Percentiles rank a stretch among this genome's conserved stretches.
These are phyloP conservation scores for Neckera pumila DNA, from an alignment of 225 moss, liverwort and hornwort genomes.

Conservation along the genomic window DNA sequence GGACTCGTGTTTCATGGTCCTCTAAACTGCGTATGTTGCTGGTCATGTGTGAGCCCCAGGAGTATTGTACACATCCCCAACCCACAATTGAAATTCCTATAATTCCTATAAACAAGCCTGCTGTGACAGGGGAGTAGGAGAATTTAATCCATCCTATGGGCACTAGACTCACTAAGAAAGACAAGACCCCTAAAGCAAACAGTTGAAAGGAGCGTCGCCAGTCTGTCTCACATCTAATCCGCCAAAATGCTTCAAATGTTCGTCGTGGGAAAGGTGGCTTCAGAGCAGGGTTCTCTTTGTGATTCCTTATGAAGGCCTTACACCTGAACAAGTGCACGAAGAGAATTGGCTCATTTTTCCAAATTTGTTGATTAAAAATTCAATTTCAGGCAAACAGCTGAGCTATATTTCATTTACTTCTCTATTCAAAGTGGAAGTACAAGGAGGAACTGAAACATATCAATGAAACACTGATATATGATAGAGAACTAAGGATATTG, in stretches of 20 bases:
- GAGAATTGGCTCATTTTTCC: not conserved
- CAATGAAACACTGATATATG: not conserved
- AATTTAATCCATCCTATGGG: slow-evolving; percentile 58
- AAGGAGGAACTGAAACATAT: not conserved
- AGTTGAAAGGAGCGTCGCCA: slow-evolving; percentile 40
- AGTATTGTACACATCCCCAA: slow-evolving; percentile 43
- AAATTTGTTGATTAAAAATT: not conserved
- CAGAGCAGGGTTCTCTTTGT: slow-evolving; percentile 9
- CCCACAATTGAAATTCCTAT: slow-evolving; percentile 21
- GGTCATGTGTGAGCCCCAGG: slow-evolving; percentile 46
- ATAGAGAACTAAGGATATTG: not conserved
- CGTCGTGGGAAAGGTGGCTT: slow-evolving; percentile 32
- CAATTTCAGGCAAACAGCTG: not conserved
- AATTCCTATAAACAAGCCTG: slow-evolving; percentile 33
- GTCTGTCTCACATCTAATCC: slow-evolving; percentile 40
- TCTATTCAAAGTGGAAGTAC: not conserved
- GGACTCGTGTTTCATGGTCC: slow-evolving; percentile 24
- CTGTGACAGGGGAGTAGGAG: slow-evolving; percentile 26
- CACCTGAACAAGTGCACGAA: not conserved
- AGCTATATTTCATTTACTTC: not conserved
- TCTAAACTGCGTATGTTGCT: slow-evolving; percentile 28
- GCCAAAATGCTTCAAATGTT: slow-evolving; percentile 45
- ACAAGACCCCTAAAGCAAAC: slow-evolving; percentile 34
- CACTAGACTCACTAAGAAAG: slow-evolving; percentile 38
- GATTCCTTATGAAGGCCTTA: slow-evolving; percentile 18